Evolutionary conservation across 1,139 yeast genomes (phyloP), one percentile per base, ranked within the genome.

Genomic region (Petasospora fabianii): DNA sequence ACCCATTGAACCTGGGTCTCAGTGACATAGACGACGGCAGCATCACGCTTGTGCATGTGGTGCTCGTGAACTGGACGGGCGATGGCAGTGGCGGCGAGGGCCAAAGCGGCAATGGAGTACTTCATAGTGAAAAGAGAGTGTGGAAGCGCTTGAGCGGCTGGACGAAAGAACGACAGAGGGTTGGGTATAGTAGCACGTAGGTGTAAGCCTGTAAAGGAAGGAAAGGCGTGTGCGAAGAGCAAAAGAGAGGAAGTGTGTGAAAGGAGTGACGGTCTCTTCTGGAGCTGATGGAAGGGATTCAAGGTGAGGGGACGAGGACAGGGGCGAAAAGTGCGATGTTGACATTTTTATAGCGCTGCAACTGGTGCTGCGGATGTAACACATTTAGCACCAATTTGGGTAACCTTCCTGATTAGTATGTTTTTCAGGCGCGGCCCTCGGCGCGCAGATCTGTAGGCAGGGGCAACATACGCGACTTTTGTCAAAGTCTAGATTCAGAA

Each of bases 1-100:
- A 69, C 71, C 43, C 59, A 59, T 47, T 80, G 82, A 43, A 77
- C 65, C 42, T 66, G 66, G 35, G 75, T 70, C 43, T 69, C 64
- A 44, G 77, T 75, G 40, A 73, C 74, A 51, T 72, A 67, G 50
- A 77, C 79, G 47, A 77, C 71, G 36, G 73, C 84, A 65, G 62
- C 57, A 28, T 60, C 64, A 68, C 84, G 76, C 64, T 73, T 75
- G 60, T 74, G 78, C 43, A 59, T 60, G 55, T 75, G 78, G 59
- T 77, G 84, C 40, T 65, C 65, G 49, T 73, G 79, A 27, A 64
- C 61, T 44, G 79, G 74, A 39, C 74, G 75, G 45, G 76, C 75
- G 36, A 62, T 37, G 30, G 67, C 64, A 18, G 51, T 38, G 32
- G 64, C 54, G 38, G 69, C 61, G 30, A 63, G 50, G 36, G 71